A percentile compares a stretch with the other conserved stretches of the same genome.
Conservation (phyloP, 257 asterid species). For the Capsicum rhomboideum region DNA sequence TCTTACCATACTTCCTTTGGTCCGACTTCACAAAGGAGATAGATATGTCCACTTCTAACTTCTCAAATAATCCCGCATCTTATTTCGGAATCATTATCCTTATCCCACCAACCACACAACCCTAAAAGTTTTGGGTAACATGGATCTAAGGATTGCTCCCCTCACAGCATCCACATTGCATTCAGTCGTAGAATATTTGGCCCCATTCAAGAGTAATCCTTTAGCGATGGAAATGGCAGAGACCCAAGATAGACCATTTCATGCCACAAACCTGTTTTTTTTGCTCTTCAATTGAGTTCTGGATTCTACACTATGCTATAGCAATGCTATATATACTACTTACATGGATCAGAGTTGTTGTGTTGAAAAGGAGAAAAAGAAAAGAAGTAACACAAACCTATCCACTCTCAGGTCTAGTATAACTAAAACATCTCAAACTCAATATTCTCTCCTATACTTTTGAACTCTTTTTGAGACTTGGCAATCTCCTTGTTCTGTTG, state of each 20-base stretch:
- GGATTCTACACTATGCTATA: not conserved
- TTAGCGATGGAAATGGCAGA: not conserved
- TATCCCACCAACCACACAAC: too few species aligned
- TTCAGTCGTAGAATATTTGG: not conserved
- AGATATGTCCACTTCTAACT: too few species aligned
- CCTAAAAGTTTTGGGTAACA: not conserved
- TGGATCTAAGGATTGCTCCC: not conserved
- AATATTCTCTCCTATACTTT: slow-evolving; percentile 21
- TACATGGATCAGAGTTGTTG: not conserved
- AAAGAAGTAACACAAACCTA: not conserved
- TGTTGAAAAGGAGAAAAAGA: not conserved
- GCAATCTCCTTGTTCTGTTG: slow-evolving; percentile 18
- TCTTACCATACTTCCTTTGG: too few species aligned
- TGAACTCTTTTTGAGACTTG: slow-evolving; percentile 18
- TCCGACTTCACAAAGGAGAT: too few species aligned
- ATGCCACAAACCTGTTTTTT: not conserved
- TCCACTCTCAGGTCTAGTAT: not conserved
- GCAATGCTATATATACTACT: not conserved
- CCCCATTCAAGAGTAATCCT: not conserved
- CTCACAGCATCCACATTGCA: not conserved
- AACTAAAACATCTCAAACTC: slow-evolving; percentile 37
- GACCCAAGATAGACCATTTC: not conserved
- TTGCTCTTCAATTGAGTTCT: not conserved
- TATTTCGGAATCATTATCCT: too few species aligned
- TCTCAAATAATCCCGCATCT: too few species aligned